Evolutionary conservation across 768 basidiomycete genomes (phyloP).

Genomic region (Leccinum incarnatum): DNA sequence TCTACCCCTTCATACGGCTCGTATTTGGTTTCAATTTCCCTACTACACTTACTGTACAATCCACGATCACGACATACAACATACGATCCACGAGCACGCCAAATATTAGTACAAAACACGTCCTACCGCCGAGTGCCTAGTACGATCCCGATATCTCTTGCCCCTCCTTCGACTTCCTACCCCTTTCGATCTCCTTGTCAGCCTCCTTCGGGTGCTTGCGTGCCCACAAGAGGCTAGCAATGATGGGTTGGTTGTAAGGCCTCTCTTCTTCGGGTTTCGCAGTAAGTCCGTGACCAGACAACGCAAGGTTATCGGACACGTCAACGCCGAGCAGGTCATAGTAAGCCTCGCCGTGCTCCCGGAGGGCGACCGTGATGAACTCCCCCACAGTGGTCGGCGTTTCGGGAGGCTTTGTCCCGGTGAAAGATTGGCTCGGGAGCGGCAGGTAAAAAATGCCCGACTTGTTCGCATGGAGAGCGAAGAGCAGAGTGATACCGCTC

Average conservation of each 20-base stretch:
- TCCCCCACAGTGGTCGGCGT: neutral
- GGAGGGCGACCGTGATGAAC: neutral
- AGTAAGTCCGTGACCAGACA: neutral
- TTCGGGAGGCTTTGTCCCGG: neutral
- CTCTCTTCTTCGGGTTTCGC: neutral
- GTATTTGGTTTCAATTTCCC: no score
- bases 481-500: neutral
- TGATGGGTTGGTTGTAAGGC: neutral
- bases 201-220: neutral
- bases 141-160: neutral
- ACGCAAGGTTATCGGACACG: no score
- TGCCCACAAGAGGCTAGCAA: neutral
- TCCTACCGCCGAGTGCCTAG: neutral
- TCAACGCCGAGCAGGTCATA: neutral
- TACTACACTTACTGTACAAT: no score
- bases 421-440: neutral
- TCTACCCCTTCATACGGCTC: no score
- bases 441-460: neutral
- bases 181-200: neutral
- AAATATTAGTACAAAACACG: no score
- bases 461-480: neutral
- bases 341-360: neutral
- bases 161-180: neutral
- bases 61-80: no score
- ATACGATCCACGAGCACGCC: no score